Base-by-base conservation (phyloP, 768 basidiomycete genomes). In the Boletus subparvulus region DNA sequence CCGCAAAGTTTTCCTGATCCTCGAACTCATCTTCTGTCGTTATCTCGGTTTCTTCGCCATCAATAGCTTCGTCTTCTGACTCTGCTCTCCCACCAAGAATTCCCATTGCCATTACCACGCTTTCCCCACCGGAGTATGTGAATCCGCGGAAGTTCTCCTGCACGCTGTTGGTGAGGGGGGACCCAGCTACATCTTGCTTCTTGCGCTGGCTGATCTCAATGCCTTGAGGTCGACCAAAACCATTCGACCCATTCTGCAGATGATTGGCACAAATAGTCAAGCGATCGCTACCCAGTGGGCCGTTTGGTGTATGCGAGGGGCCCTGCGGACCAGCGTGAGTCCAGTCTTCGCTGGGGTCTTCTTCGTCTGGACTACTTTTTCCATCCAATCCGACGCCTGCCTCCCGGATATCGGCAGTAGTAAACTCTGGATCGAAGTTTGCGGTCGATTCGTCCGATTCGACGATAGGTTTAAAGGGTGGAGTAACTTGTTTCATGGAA, bases 361-460 rank as follows among this genome's bases (percentile, higher is more conserved):
- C 81, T 63, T 82, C 82, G 56, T 81, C 79, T 13, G 79, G 70
- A 32, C 59, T 71, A 9, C 62, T 30, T 35, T 77, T 78, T 56
- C 80, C 78, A 42, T 84, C 79, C 39, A 80, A 70, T 49, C 73
- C 78, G 7, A 81, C 77, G 47, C 80, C 88, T 58, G 83, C 81
- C 59, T 92, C 86, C 16, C 86, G 82, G 50, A 98, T 79, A 69
- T 96, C 90, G n/a, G 92, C 89, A 26, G 85, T 82, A 5, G 97
- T 99, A 74, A 99, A 99, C 75, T 98, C 94, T 30, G 94, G 92
- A 71, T 99, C 97, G 68, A 99, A 99, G 77, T 98, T 98, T 61
- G 87, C 86, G n/a, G 93, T 94, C 16, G 90, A 93, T 74, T 99
- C 97, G 77, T 99, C 97, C 17, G 93, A 96, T 74, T 98, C 95